Base-by-base conservation (phyloP, 345 rosid species). In the Aurinia saxatilis region DNA sequence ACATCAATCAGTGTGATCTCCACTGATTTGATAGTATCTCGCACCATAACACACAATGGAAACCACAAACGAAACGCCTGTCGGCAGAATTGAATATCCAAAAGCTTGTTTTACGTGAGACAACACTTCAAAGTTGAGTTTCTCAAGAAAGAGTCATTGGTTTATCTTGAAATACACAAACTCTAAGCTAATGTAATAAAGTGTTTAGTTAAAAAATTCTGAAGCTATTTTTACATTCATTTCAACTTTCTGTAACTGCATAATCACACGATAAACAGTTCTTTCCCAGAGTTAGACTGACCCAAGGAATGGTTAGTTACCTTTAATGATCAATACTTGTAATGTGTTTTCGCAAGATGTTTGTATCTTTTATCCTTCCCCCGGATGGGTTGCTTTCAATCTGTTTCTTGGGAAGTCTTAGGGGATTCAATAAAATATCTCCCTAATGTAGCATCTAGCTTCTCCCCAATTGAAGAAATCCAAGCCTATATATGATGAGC, bases 1-100 rank as follows among this genome's bases (percentile, higher is more conserved):
- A 87, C 85, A 87, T 88, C 95, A 41, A 66, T 93, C 58, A 90
- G 82, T 34, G 97, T 87, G 50, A 87, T 93, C 56, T 93, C 96
- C 13, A 75, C 80, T 38, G 96, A 85, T 78, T 47, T 85, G 65
- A 77, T 54, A 25, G 75, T 71, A 6, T 25, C 71, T 57, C 71
- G 71, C 38, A 65, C 10, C 19, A 44, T 57, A 35, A 50, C 71
- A 42, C 75, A 17, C 50, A 57, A 50, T 11, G 66, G 50, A 59
- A 57, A 51, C 50, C 37, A 51, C 44, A 71, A 57, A 65, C 36
- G 57, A 36, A 65, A 36, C n/a, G 17, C 41, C 18, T 57, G 29
- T 40, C 58, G 8, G 49, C 74, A 70, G 19, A 61, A 61, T 0
- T 69, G 68, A 69, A 49, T 5, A 23, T 17, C 50, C 33, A 14